These are phyloP conservation scores for Groenewaldozyma auringiensis DNA, from an alignment of 1,139 yeast genomes.

Conservation along the genomic window DNA sequence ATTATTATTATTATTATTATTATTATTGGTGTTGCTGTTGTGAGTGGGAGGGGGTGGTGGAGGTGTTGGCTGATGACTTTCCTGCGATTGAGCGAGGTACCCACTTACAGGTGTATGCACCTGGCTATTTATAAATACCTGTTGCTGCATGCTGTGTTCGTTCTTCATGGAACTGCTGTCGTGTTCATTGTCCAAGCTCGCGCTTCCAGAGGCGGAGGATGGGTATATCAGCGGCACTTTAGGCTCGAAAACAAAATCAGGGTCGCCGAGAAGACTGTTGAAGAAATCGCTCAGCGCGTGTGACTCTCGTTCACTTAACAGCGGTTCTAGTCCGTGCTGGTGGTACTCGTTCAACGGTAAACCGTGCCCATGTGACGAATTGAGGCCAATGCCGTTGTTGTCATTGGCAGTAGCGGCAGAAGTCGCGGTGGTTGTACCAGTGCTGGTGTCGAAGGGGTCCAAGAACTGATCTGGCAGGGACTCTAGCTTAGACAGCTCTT, in stretches of 20 bases:
- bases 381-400: neutral
- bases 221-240: slow-evolving; percentile 17
- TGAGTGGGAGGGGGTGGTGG: neutral
- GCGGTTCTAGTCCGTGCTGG: slow-evolving; percentile 15
- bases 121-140: no score
- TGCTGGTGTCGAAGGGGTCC: neutral
- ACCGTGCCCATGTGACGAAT: no score
- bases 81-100: neutral
- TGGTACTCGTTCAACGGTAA: no score
- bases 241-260: slow-evolving; percentile 31
- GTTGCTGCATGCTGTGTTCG: neutral
- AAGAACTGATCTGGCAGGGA: neutral
- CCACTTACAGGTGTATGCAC: neutral
- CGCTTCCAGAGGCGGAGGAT: neutral
- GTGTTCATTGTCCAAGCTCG: neutral
- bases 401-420: neutral
- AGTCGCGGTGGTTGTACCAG: neutral
- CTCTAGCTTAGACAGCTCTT: neutral
- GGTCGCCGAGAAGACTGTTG: slow-evolving; percentile 33
- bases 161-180: neutral
- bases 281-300: slow-evolving; percentile 31
- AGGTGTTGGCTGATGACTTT: neutral
- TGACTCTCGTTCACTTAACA: slow-evolving; percentile 32
- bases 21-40: neutral
- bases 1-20: neutral